Percentiles rank a stretch among this genome's conserved stretches.
Evolutionary conservation across 2,329 filamentous ascomycete genomes (phyloP).

Genomic region (Aureobasidium melanogenum): DNA sequence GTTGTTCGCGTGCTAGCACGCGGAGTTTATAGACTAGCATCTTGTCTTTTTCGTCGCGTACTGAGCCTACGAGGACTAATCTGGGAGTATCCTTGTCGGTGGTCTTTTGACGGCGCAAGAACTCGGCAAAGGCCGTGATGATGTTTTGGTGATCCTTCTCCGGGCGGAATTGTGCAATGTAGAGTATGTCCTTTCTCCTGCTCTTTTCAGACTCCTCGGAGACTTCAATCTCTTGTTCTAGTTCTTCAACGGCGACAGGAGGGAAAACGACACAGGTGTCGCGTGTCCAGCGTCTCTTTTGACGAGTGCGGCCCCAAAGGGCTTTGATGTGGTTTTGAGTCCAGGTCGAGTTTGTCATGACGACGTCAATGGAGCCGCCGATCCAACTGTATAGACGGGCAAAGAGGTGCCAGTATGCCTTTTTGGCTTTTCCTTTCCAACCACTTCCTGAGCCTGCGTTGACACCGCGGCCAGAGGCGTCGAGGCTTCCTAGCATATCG

Average conservation of each 20-base stretch:
- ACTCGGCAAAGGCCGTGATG: conserved; percentile 71
- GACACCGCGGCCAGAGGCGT: conserved; percentile 57
- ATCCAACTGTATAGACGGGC: conserved; percentile 74
- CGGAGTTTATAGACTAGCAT: conserved; percentile 82
- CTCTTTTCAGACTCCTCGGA: conserved; percentile 57
- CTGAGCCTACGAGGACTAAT: conserved; percentile 81
- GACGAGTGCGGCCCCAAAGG: conserved; percentile 58
- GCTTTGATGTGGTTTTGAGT: conserved; percentile 74
- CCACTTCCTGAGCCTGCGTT: conserved; percentile 78
- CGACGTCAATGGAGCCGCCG: conserved; percentile 76
- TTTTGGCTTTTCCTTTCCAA: conserved; percentile 61
- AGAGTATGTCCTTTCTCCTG: conserved; percentile 68
- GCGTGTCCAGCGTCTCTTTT: conserved; percentile 36
- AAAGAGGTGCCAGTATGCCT: conserved; percentile 78
- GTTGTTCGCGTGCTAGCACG: conserved; percentile 75
- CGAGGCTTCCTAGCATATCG: conserved; percentile 84
- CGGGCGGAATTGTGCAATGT: conserved; percentile 94
- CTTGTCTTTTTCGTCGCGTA: conserved; percentile 73
- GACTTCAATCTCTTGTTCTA: conserved; percentile 66
- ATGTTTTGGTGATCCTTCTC: conserved; percentile 94
- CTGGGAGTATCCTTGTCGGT: conserved; percentile 37
- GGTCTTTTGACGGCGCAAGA: conserved; percentile 27
- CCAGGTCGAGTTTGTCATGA: conserved; percentile 98
- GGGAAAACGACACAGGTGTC: conserved; percentile 77
- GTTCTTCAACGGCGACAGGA: conserved; percentile 79